Conservation (phyloP, 1,284 basidiomycete genomes). For the Coniferiporia sulphurascens region DNA sequence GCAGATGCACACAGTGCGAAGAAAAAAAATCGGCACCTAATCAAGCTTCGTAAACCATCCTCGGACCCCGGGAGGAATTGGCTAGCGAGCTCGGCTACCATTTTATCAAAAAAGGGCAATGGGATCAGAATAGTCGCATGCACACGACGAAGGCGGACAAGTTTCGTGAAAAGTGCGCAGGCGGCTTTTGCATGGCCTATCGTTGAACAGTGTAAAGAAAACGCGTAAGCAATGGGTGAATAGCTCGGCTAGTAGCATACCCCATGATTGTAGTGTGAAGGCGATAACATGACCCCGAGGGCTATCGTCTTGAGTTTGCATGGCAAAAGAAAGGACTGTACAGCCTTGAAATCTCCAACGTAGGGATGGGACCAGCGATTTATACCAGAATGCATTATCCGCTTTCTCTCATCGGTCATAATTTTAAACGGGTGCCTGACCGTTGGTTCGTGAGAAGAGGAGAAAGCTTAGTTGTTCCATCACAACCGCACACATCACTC, state of each 20-base stretch:
- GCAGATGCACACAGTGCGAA: no score
- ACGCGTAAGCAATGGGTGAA: neutral
- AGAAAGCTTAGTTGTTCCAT: neutral
- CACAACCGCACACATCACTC: neutral
- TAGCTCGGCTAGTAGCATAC: neutral
- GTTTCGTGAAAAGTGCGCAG: conserved; percentile 5
- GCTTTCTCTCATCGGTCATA: neutral
- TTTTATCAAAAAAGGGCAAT: neutral
- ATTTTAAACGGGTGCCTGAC: neutral
- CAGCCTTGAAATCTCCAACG: neutral
- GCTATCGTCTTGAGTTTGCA: neutral
- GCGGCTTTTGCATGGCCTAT: conserved; percentile 11
- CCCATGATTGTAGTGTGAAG: conserved; percentile 5
- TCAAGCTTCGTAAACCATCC: neutral
- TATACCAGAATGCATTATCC: neutral
- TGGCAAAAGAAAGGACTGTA: neutral
- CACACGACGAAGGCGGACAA: neutral
- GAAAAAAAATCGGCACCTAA: neutral
- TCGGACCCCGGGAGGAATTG: conserved; percentile 1
- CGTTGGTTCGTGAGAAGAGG: neutral
- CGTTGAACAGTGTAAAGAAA: neutral
- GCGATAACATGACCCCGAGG: conserved; percentile 6
- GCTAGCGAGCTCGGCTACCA: neutral
- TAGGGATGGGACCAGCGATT: neutral
- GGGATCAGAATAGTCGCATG: conserved; percentile 7